Evolutionary conservation across 495 filamentous ascomycete genomes (phyloP), one percentile per base, ranked within the genome.

Genomic region (Tuber umbilicatum): DNA sequence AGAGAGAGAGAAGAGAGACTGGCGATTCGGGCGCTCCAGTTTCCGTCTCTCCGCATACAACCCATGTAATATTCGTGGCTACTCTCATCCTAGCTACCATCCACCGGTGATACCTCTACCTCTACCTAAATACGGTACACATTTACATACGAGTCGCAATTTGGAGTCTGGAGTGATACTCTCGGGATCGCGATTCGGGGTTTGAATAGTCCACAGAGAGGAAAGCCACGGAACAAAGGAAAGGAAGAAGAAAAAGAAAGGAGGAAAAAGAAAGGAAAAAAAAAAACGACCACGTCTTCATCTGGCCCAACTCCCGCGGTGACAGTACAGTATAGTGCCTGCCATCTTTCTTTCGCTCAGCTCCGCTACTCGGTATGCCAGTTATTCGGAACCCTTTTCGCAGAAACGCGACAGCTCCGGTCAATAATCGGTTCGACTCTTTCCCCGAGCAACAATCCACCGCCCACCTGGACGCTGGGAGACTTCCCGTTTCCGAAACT

Each of bases 381-480:
- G 74, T 81, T 43, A 82, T 82, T 76, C 77, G 80, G 55, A 82
- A 82, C 64, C 80, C 80, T 42, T 82, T 82, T 70, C 80, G 80
- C 75, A 80, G 74, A 73, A 77, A 74, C 31, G 69, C 74, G 23
- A 42, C 75, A 40, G 39, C 77, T 39, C 71, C 72, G 14, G 70
- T 72, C 31, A 76, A 68, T 50, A 73, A 41, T 38, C 74, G 72
- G 40, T 45, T 72, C 35, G 79, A 77, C 71, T 81, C 78, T 37
- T 73, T 77, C 17, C 41, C 72, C 16, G 76, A 64, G 12, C 55
- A 64, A 14, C 55, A 64, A 19, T 9, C 27, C 19, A 64, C 55
- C 55, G 73, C 72, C 37, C 72, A 72, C 69, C 69, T 43, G 5
- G 71, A 68, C 71, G 75, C 72, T 39, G 73, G 69, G 70, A 79